Evolutionary conservation across 306 rosid genomes (phyloP).

Genomic region (apple (Malus domestica)): ASM211411v1 NC_041793.1:34854001-34854500

Average conservation of each 20-base stretch:
- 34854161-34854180: conserved; percentile 31
- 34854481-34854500: not conserved
- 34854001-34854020: conserved; percentile 6
- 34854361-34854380: no score
- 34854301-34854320: conserved; percentile 3
- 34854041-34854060: conserved; percentile 20
- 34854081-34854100: conserved; percentile 12
- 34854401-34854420: not conserved
- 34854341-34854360: not conserved
- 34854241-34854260: conserved; percentile 24
- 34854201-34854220: conserved; percentile 12
- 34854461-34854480: not conserved
- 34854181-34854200: conserved; percentile 39
- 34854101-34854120: conserved; percentile 15
- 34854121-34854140: conserved; percentile 14
- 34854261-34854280: not conserved
- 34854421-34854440: not conserved
- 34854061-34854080: conserved; percentile 27
- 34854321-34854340: not conserved
- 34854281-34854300: conserved; percentile 11
- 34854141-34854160: conserved; percentile 20
- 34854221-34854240: conserved; percentile 40
- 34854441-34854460: not conserved
- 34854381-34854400: no score
- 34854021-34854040: conserved; percentile 38